These are phyloP conservation scores for Xylaria longipes DNA, from an alignment of 495 filamentous ascomycete genomes.

Conservation along the genomic window DNA sequence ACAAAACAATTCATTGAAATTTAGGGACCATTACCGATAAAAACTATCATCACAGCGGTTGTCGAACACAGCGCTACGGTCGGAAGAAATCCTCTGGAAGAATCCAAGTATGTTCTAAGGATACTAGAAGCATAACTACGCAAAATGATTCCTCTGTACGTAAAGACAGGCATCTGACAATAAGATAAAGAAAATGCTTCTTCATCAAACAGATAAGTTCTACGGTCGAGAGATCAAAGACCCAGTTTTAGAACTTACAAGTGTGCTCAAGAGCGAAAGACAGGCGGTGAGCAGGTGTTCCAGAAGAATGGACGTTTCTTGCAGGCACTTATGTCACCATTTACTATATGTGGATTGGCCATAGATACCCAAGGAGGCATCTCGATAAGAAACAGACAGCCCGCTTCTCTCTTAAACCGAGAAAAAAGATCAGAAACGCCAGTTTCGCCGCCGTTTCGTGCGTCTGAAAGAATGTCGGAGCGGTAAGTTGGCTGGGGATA, in stretches of 20 bases:
- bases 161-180: background rate
- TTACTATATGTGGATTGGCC: background rate
- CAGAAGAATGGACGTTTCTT: constrained; percentile 2
- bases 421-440: constrained; percentile 3
- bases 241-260: background rate
- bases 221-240: background rate
- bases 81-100: background rate
- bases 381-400: background rate
- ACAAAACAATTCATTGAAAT: background rate
- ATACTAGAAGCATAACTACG: background rate
- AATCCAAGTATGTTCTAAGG: too few relatives aligned
- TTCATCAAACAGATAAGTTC: background rate
- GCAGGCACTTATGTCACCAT: background rate
- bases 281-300: constrained; percentile 8
- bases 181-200: background rate
- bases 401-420: background rate
- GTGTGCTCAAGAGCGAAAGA: background rate
- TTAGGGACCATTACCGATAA: background rate
- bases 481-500: background rate
- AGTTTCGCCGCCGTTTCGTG: constrained; percentile 16
- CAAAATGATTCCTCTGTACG: background rate
- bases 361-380: background rate
- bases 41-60: background rate
- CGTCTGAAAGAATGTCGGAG: background rate
- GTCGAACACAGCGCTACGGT: background rate